phyloP scores from a whole-genome alignment of 2,329 filamentous ascomycete species.

The Penicillium sp. region DNA sequence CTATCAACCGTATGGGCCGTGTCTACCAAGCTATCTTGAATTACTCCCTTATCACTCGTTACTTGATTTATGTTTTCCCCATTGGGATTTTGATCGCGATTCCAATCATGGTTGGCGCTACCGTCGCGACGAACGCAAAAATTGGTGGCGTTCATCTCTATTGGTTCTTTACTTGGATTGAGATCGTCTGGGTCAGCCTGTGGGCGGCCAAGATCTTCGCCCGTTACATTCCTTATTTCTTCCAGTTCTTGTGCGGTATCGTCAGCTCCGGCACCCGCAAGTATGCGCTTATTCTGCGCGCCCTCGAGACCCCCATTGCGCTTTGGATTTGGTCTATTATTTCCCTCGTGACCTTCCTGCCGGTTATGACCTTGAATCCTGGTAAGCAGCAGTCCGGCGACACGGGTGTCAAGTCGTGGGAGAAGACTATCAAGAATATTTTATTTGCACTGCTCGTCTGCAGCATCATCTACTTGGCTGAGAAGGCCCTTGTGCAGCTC shows the following conservation, averaged over 20 bases:
- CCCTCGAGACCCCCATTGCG: constrained; percentile 61
- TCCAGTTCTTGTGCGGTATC: constrained; percentile 62
- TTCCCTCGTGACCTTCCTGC: constrained; percentile 60
- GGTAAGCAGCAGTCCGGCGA: constrained; percentile 32
- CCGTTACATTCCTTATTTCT: constrained; percentile 59
- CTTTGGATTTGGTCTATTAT: constrained; percentile 61
- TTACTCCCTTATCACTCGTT: constrained; percentile 63
- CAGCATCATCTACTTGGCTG: constrained; percentile 57
- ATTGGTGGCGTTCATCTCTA: constrained; percentile 58
- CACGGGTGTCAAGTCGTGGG: constrained; percentile 49
- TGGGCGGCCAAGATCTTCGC: constrained; percentile 63
- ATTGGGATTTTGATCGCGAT: constrained; percentile 59
- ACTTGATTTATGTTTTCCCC: constrained; percentile 63
- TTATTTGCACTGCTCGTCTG: constrained; percentile 59
- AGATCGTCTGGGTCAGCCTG: constrained; percentile 63
- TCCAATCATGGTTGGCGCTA: constrained; percentile 63
- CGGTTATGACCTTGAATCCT: constrained; percentile 43
- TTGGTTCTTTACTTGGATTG: constrained; percentile 66
- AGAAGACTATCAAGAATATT: constrained; percentile 57
- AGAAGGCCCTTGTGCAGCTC: constrained; percentile 63
- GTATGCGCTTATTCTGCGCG: constrained; percentile 59
- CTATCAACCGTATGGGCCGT: constrained; percentile 58
- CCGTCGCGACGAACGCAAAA: constrained; percentile 46
- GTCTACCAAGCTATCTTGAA: constrained; percentile 62
- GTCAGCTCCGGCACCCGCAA: constrained; percentile 65